A percentile compares a stretch with the other conserved stretches of the same genome.
Evolutionary conservation across 164 flowering plant genomes (phyloP).

Genomic region (Houttuynia cordata): DNA sequence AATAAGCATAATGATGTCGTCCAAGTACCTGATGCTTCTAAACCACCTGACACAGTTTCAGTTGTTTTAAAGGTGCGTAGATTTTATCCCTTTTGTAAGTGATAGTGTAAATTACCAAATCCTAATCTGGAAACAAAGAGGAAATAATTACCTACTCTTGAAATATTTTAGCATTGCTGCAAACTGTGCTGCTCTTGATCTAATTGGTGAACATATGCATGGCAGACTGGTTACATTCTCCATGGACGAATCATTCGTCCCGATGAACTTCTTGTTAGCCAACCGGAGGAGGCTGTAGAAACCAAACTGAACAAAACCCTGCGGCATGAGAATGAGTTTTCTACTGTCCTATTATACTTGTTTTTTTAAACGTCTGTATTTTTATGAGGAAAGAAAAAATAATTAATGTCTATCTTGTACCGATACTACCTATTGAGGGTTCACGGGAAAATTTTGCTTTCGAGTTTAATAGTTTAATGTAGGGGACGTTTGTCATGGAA

Average conservation of each 20-base stretch:
- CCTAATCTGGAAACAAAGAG: too few species aligned
- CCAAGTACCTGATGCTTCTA: slow-evolving; percentile 67
- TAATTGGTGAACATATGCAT: neutral
- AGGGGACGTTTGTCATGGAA: neutral
- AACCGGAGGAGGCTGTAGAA: neutral
- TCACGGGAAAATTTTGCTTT: neutral
- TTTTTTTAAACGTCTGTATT: neutral
- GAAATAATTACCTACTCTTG: neutral
- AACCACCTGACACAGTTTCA: slow-evolving; percentile 67
- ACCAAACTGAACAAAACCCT: neutral
- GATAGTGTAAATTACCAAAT: neutral
- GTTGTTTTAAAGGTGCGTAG: slow-evolving; percentile 59
- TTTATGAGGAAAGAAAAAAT: neutral
- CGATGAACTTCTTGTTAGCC: neutral
- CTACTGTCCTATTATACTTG: neutral
- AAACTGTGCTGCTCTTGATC: neutral
- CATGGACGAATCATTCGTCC: neutral
- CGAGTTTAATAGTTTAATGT: neutral
- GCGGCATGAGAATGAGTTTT: neutral
- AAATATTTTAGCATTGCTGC: neutral
- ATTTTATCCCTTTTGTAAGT: neutral
- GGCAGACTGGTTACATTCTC: neutral
- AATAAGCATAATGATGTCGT: slow-evolving; percentile 71
- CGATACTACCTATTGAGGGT: neutral
- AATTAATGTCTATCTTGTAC: neutral